Evolutionary conservation across 352 stramenopile genomes (phyloP), one percentile per base, ranked within the genome.

Genomic region (Phytophthora podocarpi): DNA sequence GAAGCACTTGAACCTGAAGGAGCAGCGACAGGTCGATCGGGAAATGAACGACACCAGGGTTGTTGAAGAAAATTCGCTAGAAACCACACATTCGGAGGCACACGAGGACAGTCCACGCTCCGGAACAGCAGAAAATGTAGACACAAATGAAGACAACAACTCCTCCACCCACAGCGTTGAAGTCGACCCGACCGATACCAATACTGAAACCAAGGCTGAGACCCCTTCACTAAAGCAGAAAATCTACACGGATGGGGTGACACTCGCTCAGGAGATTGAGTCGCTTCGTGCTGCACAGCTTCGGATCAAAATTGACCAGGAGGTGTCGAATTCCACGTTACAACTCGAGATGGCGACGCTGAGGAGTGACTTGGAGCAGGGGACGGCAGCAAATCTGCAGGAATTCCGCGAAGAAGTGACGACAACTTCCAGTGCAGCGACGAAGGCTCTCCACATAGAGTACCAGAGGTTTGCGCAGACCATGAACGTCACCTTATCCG

Each of bases 301-400:
- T 20, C 74, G 80, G 0, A 64, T 85, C n/a, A 76, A 87, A 48
- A 84, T 90, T 35, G 57, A 83, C 34, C 78, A 87, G n/a, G 78
- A 90, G 21, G 34, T 84, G 24, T 57, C 65, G 1, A 56, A 76
- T 37, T 78, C 78, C 5, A 52, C 45, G 50, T 65, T 80, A 18
- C 70, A 74, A 18, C 48, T 87, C 8, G 74, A 85, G 1, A 56
- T 89, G 34, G 63, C 74, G 18, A 65, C 48, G 2, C n/a, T 87
- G 18, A 50, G 65, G 0, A 66, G 58, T n/a, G 71, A 85, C n/a
- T 23, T 87, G 32, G 52, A 76, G 8, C 41, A 68, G 2, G 35
- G 67, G 20, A 64, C 78, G 15, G 59, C 66, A 20, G 35, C 64
- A 4, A 64, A 82, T 24, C 42, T 90, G 12, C 45, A 66, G 20